Percentiles rank a stretch among this genome's conserved stretches.
These are phyloP conservation scores for Chimonanthus praecox DNA, from an alignment of 164 flowering plant species.

Conservation along the genomic window DNA sequence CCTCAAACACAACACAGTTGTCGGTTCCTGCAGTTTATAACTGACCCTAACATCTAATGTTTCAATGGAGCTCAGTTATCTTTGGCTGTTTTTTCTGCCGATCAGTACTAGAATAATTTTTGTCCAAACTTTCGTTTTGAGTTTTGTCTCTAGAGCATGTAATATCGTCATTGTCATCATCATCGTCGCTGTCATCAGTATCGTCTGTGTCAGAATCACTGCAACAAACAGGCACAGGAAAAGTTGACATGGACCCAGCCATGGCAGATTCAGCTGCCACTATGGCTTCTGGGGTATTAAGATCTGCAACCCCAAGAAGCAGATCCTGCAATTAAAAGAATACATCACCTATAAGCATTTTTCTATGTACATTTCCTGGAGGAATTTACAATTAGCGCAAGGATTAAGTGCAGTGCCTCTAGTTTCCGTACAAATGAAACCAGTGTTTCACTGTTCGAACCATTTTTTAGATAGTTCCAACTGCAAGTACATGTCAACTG, in stretches of 20 bases:
- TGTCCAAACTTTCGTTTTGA: conserved; percentile 15
- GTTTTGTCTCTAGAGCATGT: neutral
- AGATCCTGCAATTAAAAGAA: conserved; percentile 46
- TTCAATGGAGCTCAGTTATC: conserved; percentile 46
- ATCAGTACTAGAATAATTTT: conserved; percentile 12
- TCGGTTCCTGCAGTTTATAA: no score
- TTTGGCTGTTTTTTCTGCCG: conserved; percentile 33
- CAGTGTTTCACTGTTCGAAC: neutral
- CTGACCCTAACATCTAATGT: neutral
- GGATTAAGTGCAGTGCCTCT: no score
- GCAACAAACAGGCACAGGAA: conserved; percentile 20
- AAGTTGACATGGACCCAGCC: conserved; percentile 34
- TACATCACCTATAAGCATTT: neutral
- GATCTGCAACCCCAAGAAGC: conserved; percentile 83
- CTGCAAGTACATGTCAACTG: neutral
- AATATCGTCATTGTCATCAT: neutral
- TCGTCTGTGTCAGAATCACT: conserved; percentile 29
- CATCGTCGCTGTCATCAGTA: conserved; percentile 1
- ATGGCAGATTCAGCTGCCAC: conserved; percentile 83
- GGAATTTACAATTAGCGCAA: no score
- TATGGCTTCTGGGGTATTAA: conserved; percentile 81
- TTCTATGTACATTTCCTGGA: neutral
- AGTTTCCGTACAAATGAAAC: no score
- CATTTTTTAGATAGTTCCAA: neutral
- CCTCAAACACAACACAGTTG: no score